Conservation (phyloP, 2,329 filamentous ascomycete species). For the Lasiodiplodia citricola region DNA sequence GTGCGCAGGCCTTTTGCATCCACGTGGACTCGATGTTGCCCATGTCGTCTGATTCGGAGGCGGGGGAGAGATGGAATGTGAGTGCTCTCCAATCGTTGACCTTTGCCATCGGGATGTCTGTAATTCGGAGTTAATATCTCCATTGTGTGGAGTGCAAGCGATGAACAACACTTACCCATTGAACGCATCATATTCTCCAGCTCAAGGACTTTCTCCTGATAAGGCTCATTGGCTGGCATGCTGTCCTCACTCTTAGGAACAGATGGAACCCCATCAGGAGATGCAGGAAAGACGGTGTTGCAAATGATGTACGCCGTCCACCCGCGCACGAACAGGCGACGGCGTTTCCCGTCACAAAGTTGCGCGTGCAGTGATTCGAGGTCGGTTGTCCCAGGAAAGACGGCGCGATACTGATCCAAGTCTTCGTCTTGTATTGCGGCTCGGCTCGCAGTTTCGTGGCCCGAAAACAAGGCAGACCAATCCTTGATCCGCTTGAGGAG, state of each 20-base stretch:
- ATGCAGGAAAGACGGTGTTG: neutral
- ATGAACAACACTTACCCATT: neutral
- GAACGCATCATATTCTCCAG: neutral
- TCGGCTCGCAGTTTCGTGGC: no score
- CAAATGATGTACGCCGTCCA: neutral
- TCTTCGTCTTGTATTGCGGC: neutral
- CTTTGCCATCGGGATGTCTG: neutral
- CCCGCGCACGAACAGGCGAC: neutral
- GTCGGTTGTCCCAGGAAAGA: neutral
- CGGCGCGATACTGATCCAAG: neutral
- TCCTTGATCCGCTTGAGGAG: neutral
- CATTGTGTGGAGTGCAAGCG: fast-evolving
- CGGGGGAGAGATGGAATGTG: neutral
- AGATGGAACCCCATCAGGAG: neutral
- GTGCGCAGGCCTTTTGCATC: neutral
- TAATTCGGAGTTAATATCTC: neutral
- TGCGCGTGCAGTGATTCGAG: neutral
- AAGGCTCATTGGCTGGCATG: neutral
- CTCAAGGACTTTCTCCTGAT: neutral
- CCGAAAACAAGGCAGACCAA: neutral
- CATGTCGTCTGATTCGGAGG: neutral
- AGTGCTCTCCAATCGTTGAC: neutral
- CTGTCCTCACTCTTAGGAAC: no score
- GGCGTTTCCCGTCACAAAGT: neutral
- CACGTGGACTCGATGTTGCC: neutral